Evolutionary conservation across 495 filamentous ascomycete species (phyloP).

Genomic region (Aspergillus kassunensis): DNA sequence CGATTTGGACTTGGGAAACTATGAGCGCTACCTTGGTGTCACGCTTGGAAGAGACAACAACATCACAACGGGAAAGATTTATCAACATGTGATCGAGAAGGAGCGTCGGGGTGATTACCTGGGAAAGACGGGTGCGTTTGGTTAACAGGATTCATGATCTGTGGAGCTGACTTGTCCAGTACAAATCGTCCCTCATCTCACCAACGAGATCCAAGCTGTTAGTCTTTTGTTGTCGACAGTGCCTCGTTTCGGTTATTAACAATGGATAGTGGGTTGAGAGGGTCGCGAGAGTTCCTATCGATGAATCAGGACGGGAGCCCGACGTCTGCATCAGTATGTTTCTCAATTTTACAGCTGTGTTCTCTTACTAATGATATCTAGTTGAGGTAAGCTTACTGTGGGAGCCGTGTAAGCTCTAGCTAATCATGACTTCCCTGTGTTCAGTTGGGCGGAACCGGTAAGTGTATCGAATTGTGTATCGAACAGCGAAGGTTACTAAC

Average conservation of each 20-base stretch:
- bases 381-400: constrained; percentile 13
- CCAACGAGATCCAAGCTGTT: constrained; percentile 76
- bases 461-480: background rate
- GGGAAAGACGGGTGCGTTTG: constrained; percentile 71
- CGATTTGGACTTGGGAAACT: constrained; percentile 95
- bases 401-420: background rate
- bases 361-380: constrained; percentile 4
- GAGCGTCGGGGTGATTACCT: constrained; percentile 83
- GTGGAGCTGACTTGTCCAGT: constrained; percentile 53
- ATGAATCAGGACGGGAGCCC: constrained; percentile 74
- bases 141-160: constrained; percentile 43
- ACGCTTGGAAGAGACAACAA: constrained; percentile 77
- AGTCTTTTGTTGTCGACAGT: background rate
- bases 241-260: background rate
- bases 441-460: constrained; percentile 55
- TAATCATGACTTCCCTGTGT: constrained; percentile 2
- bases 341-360: background rate
- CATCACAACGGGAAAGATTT: constrained; percentile 96
- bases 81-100: constrained; percentile 75
- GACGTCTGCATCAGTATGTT: constrained; percentile 87
- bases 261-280: constrained; percentile 66
- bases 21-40: constrained; percentile 77
- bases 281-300: constrained; percentile 81
- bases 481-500: background rate
- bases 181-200: constrained; percentile 87